These are phyloP conservation scores for Leccinum variicolor DNA, from an alignment of 768 basidiomycete genomes.

Conservation along the genomic window DNA sequence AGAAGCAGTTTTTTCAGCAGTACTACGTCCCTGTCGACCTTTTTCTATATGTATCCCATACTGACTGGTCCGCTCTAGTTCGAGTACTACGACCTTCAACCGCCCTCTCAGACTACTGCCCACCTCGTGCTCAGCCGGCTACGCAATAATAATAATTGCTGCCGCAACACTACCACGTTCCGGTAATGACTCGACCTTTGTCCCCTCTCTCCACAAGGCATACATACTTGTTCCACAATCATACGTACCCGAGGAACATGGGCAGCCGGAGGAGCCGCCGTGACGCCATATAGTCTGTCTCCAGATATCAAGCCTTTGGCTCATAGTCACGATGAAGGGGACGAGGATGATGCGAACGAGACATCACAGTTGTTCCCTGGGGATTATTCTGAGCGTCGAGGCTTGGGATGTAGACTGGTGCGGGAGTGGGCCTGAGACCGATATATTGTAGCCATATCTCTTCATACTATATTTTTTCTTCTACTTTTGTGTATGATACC, in stretches of 20 bases:
- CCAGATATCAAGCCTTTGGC: conserved; percentile 13
- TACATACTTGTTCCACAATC: conserved; percentile 13
- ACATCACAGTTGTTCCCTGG: conserved; percentile 42
- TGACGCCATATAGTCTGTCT: conserved; percentile 27
- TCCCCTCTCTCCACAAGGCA: conserved; percentile 11
- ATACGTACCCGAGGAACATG: conserved; percentile 21
- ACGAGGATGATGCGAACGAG: conserved; percentile 24
- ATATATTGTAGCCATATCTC: neutral
- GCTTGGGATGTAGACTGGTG: neutral
- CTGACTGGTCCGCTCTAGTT: conserved; percentile 29
- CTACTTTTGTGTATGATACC: neutral
- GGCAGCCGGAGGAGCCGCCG: conserved; percentile 6
- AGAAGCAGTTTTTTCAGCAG: conserved; percentile 53
- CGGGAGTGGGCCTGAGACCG: neutral
- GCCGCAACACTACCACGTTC: conserved; percentile 12
- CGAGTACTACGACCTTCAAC: conserved; percentile 35
- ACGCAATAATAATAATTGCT: neutral
- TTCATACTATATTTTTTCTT: neutral
- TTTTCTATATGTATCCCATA: neutral
- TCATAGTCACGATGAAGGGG: conserved; percentile 17
- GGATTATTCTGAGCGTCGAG: conserved; percentile 34
- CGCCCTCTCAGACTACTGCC: conserved; percentile 10
- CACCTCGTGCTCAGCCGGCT: conserved; percentile 10
- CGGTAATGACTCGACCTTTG: conserved; percentile 7
- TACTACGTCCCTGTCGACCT: conserved; percentile 36